phyloP scores from a whole-genome alignment of 202 grass and related monocot genomes.

The Sporobolus alterniflorus region DNA sequence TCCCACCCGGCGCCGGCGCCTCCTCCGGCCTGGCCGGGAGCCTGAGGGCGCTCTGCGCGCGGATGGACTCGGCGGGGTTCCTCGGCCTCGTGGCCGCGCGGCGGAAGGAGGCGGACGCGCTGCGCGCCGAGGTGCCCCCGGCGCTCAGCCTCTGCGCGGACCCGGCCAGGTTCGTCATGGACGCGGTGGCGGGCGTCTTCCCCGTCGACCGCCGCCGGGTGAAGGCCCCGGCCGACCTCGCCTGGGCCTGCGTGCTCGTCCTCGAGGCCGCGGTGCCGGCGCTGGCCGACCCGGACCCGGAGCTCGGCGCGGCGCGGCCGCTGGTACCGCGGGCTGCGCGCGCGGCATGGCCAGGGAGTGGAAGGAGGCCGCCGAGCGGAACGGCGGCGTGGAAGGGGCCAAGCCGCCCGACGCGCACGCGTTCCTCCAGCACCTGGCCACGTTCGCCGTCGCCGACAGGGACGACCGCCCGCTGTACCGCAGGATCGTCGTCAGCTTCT shows the following conservation, averaged over 20 bases:
- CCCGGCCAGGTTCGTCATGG: conserved; percentile 69
- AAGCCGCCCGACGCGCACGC: conserved; percentile 82
- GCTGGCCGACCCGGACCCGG: conserved; percentile 66
- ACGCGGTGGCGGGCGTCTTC: conserved; percentile 65
- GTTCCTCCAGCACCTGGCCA: conserved; percentile 82
- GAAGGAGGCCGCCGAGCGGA: conserved; percentile 64
- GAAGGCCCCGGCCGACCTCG: conserved; percentile 61
- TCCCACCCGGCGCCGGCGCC: background rate
- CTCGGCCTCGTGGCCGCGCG: conserved; percentile 58
- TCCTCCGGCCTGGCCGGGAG: background rate
- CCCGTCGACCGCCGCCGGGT: conserved; percentile 53
- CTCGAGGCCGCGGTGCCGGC: conserved; percentile 63
- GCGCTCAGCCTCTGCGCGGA: conserved; percentile 67
- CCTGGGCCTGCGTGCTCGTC: conserved; percentile 72
- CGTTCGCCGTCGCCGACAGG: conserved; percentile 60
- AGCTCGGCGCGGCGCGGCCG: conserved; percentile 46
- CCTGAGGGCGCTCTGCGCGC: background rate
- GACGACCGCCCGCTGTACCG: conserved; percentile 64
- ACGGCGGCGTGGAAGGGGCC: conserved; percentile 71
- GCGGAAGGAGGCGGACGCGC: conserved; percentile 68
- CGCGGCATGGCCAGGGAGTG: conserved; percentile 67
- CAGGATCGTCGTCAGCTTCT: conserved; percentile 84
- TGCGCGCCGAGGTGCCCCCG: conserved; percentile 56
- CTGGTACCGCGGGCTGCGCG: conserved; percentile 59
- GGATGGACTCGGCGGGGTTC: conserved; percentile 51